Evolutionary conservation across 805 yeast species (phyloP), one percentile per base, ranked within the genome.

Genomic region (Myxozyma monticola): DNA sequence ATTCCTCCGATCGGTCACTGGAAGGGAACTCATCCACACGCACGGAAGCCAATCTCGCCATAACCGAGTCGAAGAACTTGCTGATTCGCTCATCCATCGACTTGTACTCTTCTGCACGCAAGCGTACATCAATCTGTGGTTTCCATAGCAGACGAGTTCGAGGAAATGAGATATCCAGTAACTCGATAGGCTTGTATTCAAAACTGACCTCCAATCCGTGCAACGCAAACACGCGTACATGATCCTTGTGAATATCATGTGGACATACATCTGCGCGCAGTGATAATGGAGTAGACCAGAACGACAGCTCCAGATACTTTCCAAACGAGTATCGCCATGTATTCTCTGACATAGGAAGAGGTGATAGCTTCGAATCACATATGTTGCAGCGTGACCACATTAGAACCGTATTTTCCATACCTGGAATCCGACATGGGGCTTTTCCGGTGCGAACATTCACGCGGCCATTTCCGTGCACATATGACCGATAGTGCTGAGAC

Each of bases 291-390:
- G 73, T 68, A 48, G 85, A 79, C 86, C 95, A 88, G 64, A 90
- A 90, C 26, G 85, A 73, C 20, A 90, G 71, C 69, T 93, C 98
- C 21, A 93, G 71, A 64, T 86, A 93, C 64, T 95, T 95, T 0
- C 98, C 99, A 68, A 93, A 84, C 0, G 98, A 91, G 57, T 83
- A 83, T 62, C 84, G 88, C 84, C 95, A 90, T 0, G 97, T 83
- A 34, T 82, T 82, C 42, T 88, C 91, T 60, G 86, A 85, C 84
- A 95, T 80, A 17, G 87, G 86, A 12, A 83, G 70, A 4, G 85
- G 81, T 0, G 96, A 93, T 2, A 95, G 82, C 0, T 84, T 74
- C 31, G 75, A 77, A 12, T 81, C 78, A 66, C 99, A 93, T 42
- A 74, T 75, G 49, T 84, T 86, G 66, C 99, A 93, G 58, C 77